Evolutionary conservation across 805 yeast species (phyloP), one percentile per base, ranked within the genome.

Genomic region (Ogataea ramenticola): DNA sequence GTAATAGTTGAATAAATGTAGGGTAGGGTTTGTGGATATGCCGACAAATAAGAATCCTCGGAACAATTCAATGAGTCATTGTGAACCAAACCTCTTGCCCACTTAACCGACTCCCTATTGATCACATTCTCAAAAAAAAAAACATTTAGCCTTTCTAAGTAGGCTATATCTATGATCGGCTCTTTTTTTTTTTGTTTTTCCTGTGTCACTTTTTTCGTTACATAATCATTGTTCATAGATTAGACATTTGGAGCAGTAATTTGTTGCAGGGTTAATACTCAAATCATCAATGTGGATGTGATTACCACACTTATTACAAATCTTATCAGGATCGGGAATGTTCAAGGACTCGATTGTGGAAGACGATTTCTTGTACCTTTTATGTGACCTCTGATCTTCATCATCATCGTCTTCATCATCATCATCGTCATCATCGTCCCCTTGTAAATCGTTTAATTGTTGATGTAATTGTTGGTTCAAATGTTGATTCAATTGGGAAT

Each of bases 401-500:
- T 7, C 35, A 32, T 16, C 19, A 16, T 15, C 35, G n/a, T 32
- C n/a, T n/a, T 15, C 39, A 33, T 20, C 47, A 20, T 48, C 50
- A 11, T 49, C 51, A n/a, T 43, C 51, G 7, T 53, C 49, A 10
- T 46, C 44, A 2, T 44, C 48, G 12, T 43, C 26, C 1, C 39
- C 44, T 22, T 36, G 29, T 22, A 36, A 36, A 12, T 36, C 30
- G 19, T 21, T 36, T 5, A 39, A 15, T 21, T 39, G 41, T 31
- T 52, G 55, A 41, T 50, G 56, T 35, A 55, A 36, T 24, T 59
- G 61, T 39, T 58, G 62, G 36, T 54, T 57, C 33, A 60, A 48
- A 41, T 60, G 64, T 37, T 57, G 62, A 38, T 60, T 58, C 17
- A 60, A 45, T 41, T 59, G 64, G 1, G 60, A 48, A 45, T 58